Percentiles rank a stretch among this genome's conserved stretches.
Evolutionary conservation across 495 filamentous ascomycete species (phyloP).

Genomic region (Aspergillus taichungensis): DNA sequence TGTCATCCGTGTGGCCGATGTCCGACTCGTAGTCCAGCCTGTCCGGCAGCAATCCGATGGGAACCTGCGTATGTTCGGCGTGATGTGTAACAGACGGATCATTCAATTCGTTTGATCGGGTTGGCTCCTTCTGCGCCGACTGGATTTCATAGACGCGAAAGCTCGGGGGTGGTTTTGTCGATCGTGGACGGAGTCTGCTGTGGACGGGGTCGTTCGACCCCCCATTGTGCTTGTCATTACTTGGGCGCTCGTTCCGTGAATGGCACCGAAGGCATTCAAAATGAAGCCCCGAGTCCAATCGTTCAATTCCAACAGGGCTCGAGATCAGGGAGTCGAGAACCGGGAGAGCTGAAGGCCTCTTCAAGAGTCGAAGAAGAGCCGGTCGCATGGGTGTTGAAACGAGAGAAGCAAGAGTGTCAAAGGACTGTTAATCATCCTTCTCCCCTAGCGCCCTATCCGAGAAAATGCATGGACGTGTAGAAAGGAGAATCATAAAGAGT

Average conservation of each 20-base stretch:
- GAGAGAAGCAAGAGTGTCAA: conserved; percentile 7
- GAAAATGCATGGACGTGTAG: not conserved
- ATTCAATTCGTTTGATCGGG: too few species aligned
- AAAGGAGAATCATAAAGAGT: not conserved
- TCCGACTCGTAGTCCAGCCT: conserved; percentile 45
- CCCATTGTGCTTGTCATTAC: not conserved
- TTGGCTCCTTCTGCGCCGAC: conserved; percentile 1
- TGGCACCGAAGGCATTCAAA: conserved; percentile 26
- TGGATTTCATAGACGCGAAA: conserved; percentile 27
- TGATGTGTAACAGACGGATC: too few species aligned
- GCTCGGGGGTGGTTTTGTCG: conserved; percentile 13
- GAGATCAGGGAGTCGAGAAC: conserved; percentile 36
- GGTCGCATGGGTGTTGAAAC: conserved; percentile 38
- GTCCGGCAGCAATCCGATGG: conserved; percentile 21
- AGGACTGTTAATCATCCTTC: conserved; percentile 22
- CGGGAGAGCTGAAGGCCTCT: conserved; percentile 44
- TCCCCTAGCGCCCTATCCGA: conserved; percentile 1
- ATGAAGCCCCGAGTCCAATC: conserved; percentile 15
- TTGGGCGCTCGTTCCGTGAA: conserved; percentile 9
- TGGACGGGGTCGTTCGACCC: not conserved
- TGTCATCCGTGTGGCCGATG: conserved; percentile 30
- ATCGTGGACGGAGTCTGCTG: not conserved
- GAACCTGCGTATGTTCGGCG: too few species aligned
- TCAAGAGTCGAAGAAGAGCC: conserved; percentile 45
- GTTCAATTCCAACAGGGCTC: conserved; percentile 29